Percentiles rank a stretch among this genome's conserved stretches.
These are phyloP conservation scores for Stylosanthes scabra DNA, from an alignment of 331 rosid species.

Conservation along the genomic window DNA sequence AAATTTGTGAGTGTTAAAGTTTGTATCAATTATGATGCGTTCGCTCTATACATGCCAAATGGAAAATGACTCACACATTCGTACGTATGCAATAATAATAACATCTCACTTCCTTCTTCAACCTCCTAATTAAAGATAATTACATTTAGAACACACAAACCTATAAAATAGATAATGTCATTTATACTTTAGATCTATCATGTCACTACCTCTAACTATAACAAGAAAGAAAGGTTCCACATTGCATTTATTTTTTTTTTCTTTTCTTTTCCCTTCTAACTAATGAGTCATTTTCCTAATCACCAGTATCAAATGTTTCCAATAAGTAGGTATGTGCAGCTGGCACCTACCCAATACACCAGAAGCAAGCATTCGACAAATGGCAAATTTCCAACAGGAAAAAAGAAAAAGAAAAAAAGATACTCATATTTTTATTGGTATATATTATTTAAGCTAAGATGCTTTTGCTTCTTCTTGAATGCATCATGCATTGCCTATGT, in stretches of 20 bases:
- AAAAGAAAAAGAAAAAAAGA: conserved; percentile 32
- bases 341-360: conserved; percentile 57
- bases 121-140: neutral
- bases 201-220: conserved; percentile 40
- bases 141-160: conserved; percentile 35
- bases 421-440: neutral
- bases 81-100: conserved; percentile 5
- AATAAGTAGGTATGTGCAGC: conserved; percentile 56
- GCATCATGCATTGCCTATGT: conserved; percentile 46
- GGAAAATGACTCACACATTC: conserved; percentile 32
- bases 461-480: conserved; percentile 44
- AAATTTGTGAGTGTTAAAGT: conserved; percentile 25
- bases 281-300: conserved; percentile 56
- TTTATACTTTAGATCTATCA: conserved; percentile 53
- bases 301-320: conserved; percentile 57
- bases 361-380: conserved; percentile 51
- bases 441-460: conserved; percentile 42
- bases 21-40: conserved; percentile 9
- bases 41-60: conserved; percentile 22
- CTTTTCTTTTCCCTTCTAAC: conserved; percentile 14
- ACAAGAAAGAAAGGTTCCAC: conserved; percentile 44
- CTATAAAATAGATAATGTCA: conserved; percentile 46
- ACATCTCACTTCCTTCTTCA: neutral
- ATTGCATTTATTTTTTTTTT: conserved; percentile 35
- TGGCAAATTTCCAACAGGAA: conserved; percentile 44